These are phyloP conservation scores for Verticillium longisporum DNA, from an alignment of 2,329 filamentous ascomycete genomes.

Conservation along the genomic window DNA sequence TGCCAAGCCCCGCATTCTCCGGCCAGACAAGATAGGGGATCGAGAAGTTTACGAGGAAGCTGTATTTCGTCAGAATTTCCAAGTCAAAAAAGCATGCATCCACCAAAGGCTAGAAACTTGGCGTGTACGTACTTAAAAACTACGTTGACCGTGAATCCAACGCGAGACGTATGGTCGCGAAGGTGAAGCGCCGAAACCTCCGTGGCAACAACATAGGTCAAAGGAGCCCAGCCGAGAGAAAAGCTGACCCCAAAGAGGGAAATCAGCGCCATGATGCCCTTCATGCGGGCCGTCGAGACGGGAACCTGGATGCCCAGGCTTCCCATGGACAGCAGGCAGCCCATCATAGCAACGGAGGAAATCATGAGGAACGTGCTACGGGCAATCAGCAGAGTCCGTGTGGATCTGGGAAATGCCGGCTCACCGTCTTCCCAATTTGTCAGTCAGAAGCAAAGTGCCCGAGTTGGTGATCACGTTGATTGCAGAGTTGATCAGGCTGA, in stretches of 20 bases:
- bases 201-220: constrained; percentile 25
- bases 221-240: constrained; percentile 25
- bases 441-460: constrained; percentile 4
- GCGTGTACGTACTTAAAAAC: constrained; percentile 5
- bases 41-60: constrained; percentile 25
- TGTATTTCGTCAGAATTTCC: constrained; percentile 9
- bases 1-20: constrained; percentile 23
- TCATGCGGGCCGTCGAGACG: constrained; percentile 2
- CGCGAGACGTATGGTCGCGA: constrained; percentile 19
- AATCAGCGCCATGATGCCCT: constrained; percentile 23
- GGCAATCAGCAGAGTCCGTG: too few species aligned
- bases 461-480: not conserved
- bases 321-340: constrained; percentile 9
- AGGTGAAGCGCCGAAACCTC: constrained; percentile 23
- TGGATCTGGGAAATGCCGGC: not conserved
- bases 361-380: not conserved
- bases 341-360: not conserved
- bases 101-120: not conserved
- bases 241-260: constrained; percentile 23
- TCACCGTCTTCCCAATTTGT: constrained; percentile 5
- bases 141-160: constrained; percentile 11
- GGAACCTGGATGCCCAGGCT: constrained; percentile 10
- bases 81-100: too few species aligned
- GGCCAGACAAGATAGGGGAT: constrained; percentile 30
- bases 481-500: constrained; percentile 14